Evolutionary conservation across 768 basidiomycete genomes (phyloP), one percentile per base, ranked within the genome.

Genomic region (Tricholoma terreum): DNA sequence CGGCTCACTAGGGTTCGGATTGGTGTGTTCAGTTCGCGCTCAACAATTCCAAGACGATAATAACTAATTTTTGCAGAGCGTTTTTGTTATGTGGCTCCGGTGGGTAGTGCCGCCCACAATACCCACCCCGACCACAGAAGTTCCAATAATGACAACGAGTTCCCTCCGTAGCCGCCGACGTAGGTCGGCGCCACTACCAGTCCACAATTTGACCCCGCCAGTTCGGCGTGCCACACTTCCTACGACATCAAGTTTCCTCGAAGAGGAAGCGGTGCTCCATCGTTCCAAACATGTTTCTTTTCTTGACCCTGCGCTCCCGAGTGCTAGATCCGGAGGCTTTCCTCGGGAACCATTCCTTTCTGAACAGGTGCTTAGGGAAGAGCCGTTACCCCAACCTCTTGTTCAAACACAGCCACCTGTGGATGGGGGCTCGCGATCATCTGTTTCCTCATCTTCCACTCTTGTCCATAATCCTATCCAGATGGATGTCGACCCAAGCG

Each of bases 51-150:
- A 38, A 52, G 27, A 14, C 38, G 36, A 4, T 52, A 21, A 42
- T 59, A n/a, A 61, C 49, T 49, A 27, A 48, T 52, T 35, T 51
- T 51, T 53, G 21, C 45, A 80, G 78, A 80, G 78, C 63, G 62
- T 80, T 35, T 63, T 79, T 24, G 76, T 74, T 43, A 74, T 80
- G 52, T 78, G 76, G 71, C 53, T 79, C 33, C 67, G 70, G 15
- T 79, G 78, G 78, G 58, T 77, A 42, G 49, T 75, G 31, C 75
- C 75, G 43, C 54, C 65, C 14, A 35, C 61, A 33, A 30, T 17
- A 17, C 21, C 53, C 10, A 51, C 46, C 24, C 49, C 49, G 21
- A 45, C 57, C 22, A 14, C 43, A 21, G 49, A 33, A n/a, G 43
- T 21, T n/a, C 53, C 40, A 3, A 53, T 17, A 14, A 22, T 12